phyloP scores from a whole-genome alignment of 1,284 basidiomycete species.

The Sanguinoderma infundibulare region DNA sequence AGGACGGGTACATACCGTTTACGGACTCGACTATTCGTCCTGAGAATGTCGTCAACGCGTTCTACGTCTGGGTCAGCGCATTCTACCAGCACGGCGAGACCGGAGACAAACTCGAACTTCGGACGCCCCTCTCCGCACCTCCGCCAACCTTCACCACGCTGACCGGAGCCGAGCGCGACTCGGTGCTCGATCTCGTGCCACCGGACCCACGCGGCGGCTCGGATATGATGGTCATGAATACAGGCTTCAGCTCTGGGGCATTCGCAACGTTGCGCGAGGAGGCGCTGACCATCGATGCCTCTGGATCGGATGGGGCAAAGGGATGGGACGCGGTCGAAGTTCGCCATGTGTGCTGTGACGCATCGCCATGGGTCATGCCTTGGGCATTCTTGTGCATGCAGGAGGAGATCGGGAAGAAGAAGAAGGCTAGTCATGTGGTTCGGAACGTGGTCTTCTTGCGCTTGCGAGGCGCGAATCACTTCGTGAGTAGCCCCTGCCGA shows the following conservation, averaged over 20 bases:
- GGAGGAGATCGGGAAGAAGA: constrained; percentile 5
- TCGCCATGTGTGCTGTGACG: constrained; percentile 14
- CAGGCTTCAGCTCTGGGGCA: constrained; percentile 18
- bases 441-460: constrained; percentile 9
- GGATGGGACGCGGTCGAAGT: constrained; percentile 17
- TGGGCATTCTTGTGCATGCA: constrained; percentile 7
- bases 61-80: neutral
- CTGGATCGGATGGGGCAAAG: neutral
- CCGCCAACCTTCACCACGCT: constrained; percentile 17
- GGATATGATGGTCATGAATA: constrained; percentile 18
- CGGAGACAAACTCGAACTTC: constrained; percentile 7
- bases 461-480: constrained; percentile 18
- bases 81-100: constrained; percentile 29
- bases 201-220: constrained; percentile 19
- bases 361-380: constrained; percentile 12
- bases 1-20: neutral
- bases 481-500: constrained; percentile 20
- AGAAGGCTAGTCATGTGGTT: constrained; percentile 1
- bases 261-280: constrained; percentile 13
- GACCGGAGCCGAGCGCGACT: constrained; percentile 15
- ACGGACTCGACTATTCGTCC: neutral
- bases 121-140: constrained; percentile 8
- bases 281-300: constrained; percentile 11
- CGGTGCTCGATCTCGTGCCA: constrained; percentile 1
- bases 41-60: neutral